Evolutionary conservation across 805 yeast genomes (phyloP), one percentile per base, ranked within the genome.

Genomic region (Saturnispora ahearnii): DNA sequence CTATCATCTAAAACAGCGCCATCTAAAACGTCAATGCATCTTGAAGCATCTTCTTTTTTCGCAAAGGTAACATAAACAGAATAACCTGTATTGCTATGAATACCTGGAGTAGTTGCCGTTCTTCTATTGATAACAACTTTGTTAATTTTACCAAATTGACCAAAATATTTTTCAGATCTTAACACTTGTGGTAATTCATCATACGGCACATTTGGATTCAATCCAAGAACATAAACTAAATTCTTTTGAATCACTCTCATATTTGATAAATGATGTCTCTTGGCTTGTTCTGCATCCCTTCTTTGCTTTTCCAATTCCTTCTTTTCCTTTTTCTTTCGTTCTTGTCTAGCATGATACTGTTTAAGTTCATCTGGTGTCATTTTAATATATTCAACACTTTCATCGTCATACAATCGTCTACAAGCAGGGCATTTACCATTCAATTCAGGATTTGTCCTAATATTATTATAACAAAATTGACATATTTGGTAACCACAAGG

Each of bases 401-500:
- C 95, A 62, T 93, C 99, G 57, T 89, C 96, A 65, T 93, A 93
- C 22, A 83, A 77, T 53, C 99, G 74, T 63, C 99, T 85, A 68
- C 99, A 93, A 1, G 96, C 98, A 1, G 99, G 99, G 70, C 99
- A 93, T 57, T 88, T 79, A 3, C 97, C 98, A 64, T 90, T 90
- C 55, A 91, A 72, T 64, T 93, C 96, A 1, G 97, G 97, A 59
- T 91, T 91, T 56, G 88, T 93, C 56, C 96, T 78, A 60, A 93
- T 93, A 65, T 90, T 91, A 70, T 93, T 93, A 74, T 91, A 93
- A 67, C 99, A 93, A 64, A 93, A 93, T 73, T 91, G 98, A 67
- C 99, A 93, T 51, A 93, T 87, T 66, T 95, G 97, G 62, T 93
- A 93, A 18, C 99, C 99, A 71, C 99, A 93, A 1, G 98, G 98